Conservation (phyloP, 1,284 basidiomycete species). For the Ustilago curta region DNA sequence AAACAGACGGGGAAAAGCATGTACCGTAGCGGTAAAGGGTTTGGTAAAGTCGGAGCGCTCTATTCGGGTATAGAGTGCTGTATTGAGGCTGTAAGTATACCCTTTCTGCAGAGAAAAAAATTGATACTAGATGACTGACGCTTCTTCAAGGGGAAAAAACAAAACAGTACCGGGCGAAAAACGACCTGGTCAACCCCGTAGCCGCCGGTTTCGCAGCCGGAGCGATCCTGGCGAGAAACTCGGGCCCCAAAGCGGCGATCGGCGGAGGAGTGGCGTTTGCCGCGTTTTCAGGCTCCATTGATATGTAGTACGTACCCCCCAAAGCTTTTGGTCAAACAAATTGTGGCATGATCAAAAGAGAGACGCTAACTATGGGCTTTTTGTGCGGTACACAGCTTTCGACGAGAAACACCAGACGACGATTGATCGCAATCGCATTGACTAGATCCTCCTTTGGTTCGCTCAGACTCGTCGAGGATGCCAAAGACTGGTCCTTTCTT, state of each 20-base stretch:
- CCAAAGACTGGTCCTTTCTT: too few species aligned
- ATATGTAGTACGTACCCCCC: constrained; percentile 65
- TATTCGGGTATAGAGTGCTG: constrained; percentile 95
- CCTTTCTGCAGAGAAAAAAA: background rate
- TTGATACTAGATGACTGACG: too few species aligned
- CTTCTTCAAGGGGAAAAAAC: too few species aligned
- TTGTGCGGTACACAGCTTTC: constrained; percentile 61
- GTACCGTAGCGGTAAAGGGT: constrained; percentile 90
- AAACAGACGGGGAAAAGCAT: constrained; percentile 94
- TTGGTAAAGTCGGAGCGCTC: constrained; percentile 92
- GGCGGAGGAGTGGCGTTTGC: constrained; percentile 66
- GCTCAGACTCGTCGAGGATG: too few species aligned
- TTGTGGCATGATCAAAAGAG: too few species aligned
- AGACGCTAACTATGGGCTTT: too few species aligned
- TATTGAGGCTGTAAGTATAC: constrained; percentile 84
- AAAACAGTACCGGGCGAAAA: constrained; percentile 65
- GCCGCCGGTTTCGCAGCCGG: constrained; percentile 62
- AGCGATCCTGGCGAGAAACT: constrained; percentile 62
- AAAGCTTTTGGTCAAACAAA: too few species aligned
- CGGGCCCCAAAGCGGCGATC: constrained; percentile 64
- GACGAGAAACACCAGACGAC: constrained; percentile 57
- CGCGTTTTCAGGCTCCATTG: constrained; percentile 67
- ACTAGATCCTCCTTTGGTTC: background rate
- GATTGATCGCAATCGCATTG: constrained; percentile 15
- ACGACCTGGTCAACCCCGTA: constrained; percentile 66